Percentiles rank a stretch among this genome's conserved stretches.
Conservation (phyloP, 2,329 filamentous ascomycete genomes). For the Neonectria ditissima region DNA sequence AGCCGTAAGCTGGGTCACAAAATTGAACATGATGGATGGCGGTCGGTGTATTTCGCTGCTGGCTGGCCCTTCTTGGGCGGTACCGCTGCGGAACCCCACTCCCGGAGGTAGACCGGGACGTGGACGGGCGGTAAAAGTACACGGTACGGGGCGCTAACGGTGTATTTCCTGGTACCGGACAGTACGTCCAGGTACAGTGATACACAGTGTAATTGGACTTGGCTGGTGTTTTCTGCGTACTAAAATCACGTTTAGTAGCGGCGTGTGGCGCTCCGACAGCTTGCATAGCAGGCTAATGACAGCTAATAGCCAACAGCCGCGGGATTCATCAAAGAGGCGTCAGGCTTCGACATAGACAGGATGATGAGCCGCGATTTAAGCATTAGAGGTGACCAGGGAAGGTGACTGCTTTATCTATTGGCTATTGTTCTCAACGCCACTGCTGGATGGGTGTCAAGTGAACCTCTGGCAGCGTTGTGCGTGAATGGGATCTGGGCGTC, state of each 20-base stretch:
- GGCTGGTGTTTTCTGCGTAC: no score
- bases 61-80: background rate
- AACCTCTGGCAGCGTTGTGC: background rate
- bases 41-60: background rate
- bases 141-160: background rate
- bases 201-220: slow-evolving; percentile 16
- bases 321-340: slow-evolving; percentile 11
- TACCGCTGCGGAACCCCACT: slow-evolving; percentile 3
- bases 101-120: background rate
- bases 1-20: background rate
- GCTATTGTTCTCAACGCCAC: slow-evolving; percentile 2
- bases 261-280: slow-evolving; percentile 36
- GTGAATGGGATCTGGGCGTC: background rate
- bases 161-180: slow-evolving; percentile 17
- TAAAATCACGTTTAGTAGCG: no score
- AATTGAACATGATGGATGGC: background rate
- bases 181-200: background rate
- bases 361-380: slow-evolving; percentile 3
- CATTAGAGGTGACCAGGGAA: background rate
- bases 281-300: slow-evolving; percentile 29
- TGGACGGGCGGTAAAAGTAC: background rate
- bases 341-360: background rate
- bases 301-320: background rate
- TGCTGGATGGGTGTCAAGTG: background rate
- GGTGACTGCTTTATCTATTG: background rate